These are phyloP conservation scores for Candida palmyrensis DNA, from an alignment of 805 yeast species.

Conservation along the genomic window DNA sequence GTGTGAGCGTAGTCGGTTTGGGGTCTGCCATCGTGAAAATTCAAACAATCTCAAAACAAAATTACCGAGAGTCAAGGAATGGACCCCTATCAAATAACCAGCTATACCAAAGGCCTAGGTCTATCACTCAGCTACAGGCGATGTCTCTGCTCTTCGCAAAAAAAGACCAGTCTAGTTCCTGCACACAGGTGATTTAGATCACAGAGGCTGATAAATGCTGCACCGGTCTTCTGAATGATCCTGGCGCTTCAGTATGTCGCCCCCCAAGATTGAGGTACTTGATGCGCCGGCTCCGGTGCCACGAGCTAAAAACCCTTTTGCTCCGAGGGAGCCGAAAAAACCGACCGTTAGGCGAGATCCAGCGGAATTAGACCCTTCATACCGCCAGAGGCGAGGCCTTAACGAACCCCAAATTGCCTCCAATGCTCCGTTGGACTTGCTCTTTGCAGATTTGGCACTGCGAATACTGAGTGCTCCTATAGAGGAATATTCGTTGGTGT, in stretches of 20 bases:
- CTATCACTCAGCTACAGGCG: not conserved
- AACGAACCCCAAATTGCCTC: conserved; percentile 24
- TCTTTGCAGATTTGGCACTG: conserved; percentile 26
- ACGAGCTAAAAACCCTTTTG: conserved; percentile 30
- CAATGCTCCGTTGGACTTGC: conserved; percentile 28
- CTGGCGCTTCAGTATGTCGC: too few relatives aligned
- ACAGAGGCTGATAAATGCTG: too few relatives aligned
- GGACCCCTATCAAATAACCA: too few relatives aligned
- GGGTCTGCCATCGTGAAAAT: conserved; percentile 11
- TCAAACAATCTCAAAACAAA: not conserved
- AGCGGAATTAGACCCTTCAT: conserved; percentile 24
- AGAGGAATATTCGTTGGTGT: conserved; percentile 16
- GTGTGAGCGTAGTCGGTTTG: conserved; percentile 37
- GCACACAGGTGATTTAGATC: too few relatives aligned
- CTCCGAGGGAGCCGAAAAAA: conserved; percentile 12
- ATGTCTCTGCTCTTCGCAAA: not conserved
- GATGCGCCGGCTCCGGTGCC: conserved; percentile 4
- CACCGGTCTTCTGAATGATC: too few relatives aligned
- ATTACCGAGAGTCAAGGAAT: too few relatives aligned
- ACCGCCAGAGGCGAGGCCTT: conserved; percentile 23
- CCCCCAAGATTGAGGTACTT: conserved; percentile 19
- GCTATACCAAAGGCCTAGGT: too few relatives aligned
- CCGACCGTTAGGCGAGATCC: conserved; percentile 26
- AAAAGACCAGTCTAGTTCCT: not conserved
- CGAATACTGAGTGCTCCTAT: conserved; percentile 17